phyloP scores from a whole-genome alignment of 2,329 filamentous ascomycete genomes.

The Xylaria polymorpha region DNA sequence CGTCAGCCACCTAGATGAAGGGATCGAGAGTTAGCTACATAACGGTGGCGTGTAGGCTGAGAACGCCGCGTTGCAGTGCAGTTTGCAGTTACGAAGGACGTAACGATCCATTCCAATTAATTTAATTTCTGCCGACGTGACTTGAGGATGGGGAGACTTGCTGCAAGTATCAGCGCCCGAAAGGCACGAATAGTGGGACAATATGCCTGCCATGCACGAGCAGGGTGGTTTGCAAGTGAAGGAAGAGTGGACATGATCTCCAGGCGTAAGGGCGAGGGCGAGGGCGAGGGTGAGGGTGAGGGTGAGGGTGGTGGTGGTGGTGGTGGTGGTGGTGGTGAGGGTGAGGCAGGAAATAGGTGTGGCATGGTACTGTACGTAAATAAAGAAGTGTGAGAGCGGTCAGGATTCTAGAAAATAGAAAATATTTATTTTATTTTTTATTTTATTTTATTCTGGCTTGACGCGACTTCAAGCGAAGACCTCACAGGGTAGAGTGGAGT shows the following conservation, averaged over 20 bases:
- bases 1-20: slow-evolving; percentile 40
- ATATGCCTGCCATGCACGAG: slow-evolving; percentile 41
- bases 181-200: slow-evolving; percentile 30
- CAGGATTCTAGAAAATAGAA: not conserved
- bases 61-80: slow-evolving; percentile 31
- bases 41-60: slow-evolving; percentile 20
- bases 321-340: not conserved
- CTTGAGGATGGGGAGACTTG: slow-evolving; percentile 33
- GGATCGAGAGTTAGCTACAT: slow-evolving; percentile 27
- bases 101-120: slow-evolving; percentile 50
- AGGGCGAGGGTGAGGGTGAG: not conserved
- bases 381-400: not conserved
- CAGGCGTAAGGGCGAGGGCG: not conserved
- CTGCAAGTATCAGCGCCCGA: slow-evolving; percentile 34
- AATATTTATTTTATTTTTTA: not conserved
- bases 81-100: slow-evolving; percentile 36
- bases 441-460: not conserved
- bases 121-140: slow-evolving; percentile 38
- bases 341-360: not conserved
- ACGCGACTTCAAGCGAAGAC: not conserved
- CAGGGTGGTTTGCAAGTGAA: slow-evolving; percentile 41
- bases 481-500: too few species aligned
- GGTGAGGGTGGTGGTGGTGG: not conserved
- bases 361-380: not conserved
- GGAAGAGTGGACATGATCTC: slow-evolving; percentile 4